phyloP scores from a whole-genome alignment of 1,139 yeast genomes.

The Suhomyces bribrorum region DNA sequence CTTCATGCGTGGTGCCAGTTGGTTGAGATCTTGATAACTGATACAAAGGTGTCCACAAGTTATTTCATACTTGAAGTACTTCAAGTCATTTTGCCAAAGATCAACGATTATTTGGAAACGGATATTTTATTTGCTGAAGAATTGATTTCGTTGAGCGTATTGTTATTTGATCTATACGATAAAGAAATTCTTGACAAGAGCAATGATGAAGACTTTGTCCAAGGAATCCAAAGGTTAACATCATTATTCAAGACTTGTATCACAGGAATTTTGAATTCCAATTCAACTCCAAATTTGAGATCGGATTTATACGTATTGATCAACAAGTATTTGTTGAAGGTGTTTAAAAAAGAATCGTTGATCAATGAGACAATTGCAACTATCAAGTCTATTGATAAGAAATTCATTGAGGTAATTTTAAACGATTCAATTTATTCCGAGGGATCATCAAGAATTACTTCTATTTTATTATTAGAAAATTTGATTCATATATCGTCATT shows the following conservation, averaged over 20 bases:
- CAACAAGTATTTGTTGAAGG: conserved; percentile 62
- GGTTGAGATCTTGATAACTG: conserved; percentile 70
- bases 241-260: conserved; percentile 74
- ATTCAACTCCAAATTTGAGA: conserved; percentile 66
- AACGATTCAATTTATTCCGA: conserved; percentile 82
- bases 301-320: conserved; percentile 77
- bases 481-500: conserved; percentile 58
- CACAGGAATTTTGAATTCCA: conserved; percentile 68
- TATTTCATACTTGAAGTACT: conserved; percentile 73
- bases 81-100: conserved; percentile 73
- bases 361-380: conserved; percentile 51
- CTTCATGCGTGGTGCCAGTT: conserved; percentile 83
- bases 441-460: conserved; percentile 75
- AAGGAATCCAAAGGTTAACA: conserved; percentile 51
- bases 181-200: conserved; percentile 31
- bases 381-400: conserved; percentile 60
- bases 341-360: conserved; percentile 40
- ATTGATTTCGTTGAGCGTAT: conserved; percentile 71
- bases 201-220: conserved; percentile 28
- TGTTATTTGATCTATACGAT: conserved; percentile 65
- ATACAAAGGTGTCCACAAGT: conserved; percentile 35
- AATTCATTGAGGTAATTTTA: conserved; percentile 64
- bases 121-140: conserved; percentile 74
- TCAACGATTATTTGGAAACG: conserved; percentile 68
- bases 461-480: conserved; percentile 71